Evolutionary conservation across 2,329 filamentous ascomycete species (phyloP).

Genomic region (Chrysosporium queenslandicum): DNA sequence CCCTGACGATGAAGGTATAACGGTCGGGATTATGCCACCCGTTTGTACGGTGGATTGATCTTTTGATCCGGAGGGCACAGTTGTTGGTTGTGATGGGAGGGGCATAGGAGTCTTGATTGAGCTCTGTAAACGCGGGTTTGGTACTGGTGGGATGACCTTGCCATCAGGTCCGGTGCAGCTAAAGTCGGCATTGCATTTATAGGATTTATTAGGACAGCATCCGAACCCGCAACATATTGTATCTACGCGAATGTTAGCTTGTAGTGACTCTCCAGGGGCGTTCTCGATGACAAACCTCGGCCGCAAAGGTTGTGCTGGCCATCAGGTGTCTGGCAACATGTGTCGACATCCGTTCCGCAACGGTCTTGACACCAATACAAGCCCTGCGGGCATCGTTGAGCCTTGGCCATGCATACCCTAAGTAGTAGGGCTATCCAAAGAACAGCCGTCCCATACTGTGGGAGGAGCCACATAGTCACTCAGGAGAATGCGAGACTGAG

Average conservation of each 20-base stretch:
- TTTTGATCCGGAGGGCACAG: too few relatives aligned
- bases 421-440: background rate
- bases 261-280: background rate
- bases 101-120: too few relatives aligned
- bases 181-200: slow-evolving; percentile 12
- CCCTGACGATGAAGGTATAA: too few relatives aligned
- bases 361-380: slow-evolving; percentile 11
- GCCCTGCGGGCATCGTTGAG: slow-evolving; percentile 11
- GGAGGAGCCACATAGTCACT: slow-evolving; percentile 3
- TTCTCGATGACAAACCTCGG: background rate
- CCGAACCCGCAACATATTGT: slow-evolving; percentile 13
- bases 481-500: background rate
- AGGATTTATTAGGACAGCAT: slow-evolving; percentile 13
- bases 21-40: background rate
- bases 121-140: background rate
- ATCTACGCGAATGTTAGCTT: background rate
- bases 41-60: background rate
- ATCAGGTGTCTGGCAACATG: slow-evolving; percentile 11
- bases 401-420: background rate
- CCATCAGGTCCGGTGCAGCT: slow-evolving; percentile 13
- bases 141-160: background rate
- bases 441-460: background rate
- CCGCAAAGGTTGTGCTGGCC: slow-evolving; percentile 9
- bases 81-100: too few relatives aligned
- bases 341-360: slow-evolving; percentile 9